Evolutionary conservation across 768 basidiomycete genomes (phyloP).

Genomic region (Lactarius sanguifluus): DNA sequence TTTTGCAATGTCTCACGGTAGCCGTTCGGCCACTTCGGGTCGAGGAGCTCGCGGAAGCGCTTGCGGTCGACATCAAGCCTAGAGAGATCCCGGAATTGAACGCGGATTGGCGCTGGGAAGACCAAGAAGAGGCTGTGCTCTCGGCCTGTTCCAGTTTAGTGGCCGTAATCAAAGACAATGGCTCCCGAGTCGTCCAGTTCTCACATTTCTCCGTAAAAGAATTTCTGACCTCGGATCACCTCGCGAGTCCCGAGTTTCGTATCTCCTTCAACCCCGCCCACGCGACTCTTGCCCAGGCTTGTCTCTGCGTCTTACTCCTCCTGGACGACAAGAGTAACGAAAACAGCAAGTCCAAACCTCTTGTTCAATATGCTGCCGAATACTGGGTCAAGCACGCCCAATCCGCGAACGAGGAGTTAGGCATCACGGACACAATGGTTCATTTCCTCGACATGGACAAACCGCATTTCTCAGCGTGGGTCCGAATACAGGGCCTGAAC

Average conservation of each 20-base stretch:
- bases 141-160: neutral
- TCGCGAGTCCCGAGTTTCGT: neutral
- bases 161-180: neutral
- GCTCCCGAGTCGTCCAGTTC: neutral
- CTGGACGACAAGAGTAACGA: neutral
- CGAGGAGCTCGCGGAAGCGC: slow-evolving; percentile 3
- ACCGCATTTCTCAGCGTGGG: slow-evolving; percentile 9
- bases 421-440: neutral
- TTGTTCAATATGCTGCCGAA: slow-evolving; percentile 5
- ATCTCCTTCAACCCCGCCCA: neutral
- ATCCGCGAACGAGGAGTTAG: neutral
- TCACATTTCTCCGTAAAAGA: neutral
- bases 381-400: neutral
- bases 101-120: neutral
- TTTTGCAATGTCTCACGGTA: neutral
- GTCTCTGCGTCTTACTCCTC: slow-evolving; percentile 5
- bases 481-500: slow-evolving; percentile 7
- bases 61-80: slow-evolving; percentile 1
- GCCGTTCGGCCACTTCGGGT: slow-evolving; percentile 1
- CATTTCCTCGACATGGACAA: slow-evolving; percentile 6
- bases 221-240: neutral
- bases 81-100: neutral
- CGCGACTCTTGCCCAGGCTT: neutral
- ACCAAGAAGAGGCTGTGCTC: neutral
- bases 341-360: neutral